Percentiles rank a stretch among this genome's conserved stretches.
Evolutionary conservation across 169 alveolate species (phyloP).

Genomic region (Cyclospora cayetanensis): DNA sequence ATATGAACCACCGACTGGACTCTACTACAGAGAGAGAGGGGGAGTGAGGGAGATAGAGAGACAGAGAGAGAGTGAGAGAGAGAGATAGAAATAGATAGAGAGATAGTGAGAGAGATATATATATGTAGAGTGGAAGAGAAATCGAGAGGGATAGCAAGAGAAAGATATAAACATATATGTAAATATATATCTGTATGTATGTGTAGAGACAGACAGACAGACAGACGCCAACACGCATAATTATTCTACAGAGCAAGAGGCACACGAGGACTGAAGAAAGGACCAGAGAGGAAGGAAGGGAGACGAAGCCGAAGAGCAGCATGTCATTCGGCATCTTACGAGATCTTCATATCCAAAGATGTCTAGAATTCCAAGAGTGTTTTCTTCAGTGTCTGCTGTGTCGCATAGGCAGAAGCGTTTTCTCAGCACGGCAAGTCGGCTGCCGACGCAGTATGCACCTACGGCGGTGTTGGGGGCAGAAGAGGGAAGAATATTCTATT

Average conservation of each 20-base stretch:
- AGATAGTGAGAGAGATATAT: too few species aligned
- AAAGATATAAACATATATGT: too few species aligned
- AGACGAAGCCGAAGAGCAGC: neutral
- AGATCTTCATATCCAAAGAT: slow-evolving; percentile 38
- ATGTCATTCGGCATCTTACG: too few species aligned
- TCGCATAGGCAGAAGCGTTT: neutral
- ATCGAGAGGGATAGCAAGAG: too few species aligned
- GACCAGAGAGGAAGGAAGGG: neutral
- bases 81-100: too few species aligned
- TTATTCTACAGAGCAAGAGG: neutral
- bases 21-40: neutral
- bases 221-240: too few species aligned
- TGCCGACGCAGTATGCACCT: neutral
- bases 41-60: too few species aligned
- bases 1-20: neutral
- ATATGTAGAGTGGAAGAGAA: too few species aligned
- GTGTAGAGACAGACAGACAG: too few species aligned
- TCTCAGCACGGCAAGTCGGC: neutral
- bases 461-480: neutral
- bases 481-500: neutral
- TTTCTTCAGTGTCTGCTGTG: neutral
- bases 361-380: slow-evolving; percentile 29
- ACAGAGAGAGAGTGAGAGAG: neutral
- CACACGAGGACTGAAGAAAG: neutral
- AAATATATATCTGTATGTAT: too few species aligned